Conservation (phyloP, 2,329 filamentous ascomycete genomes). For the Eurotiales sp. region DNA sequence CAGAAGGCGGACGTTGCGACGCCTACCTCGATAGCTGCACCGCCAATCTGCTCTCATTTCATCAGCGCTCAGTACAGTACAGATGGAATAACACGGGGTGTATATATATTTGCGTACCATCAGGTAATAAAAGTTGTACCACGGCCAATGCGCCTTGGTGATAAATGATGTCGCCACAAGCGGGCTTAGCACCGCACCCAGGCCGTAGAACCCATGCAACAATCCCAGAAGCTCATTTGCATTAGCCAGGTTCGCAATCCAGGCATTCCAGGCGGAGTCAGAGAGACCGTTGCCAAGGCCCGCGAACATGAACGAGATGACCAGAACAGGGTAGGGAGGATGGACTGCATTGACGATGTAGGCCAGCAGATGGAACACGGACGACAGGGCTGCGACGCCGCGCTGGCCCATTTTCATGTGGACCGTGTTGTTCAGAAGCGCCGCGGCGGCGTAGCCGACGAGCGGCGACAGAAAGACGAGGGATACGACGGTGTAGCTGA, state of each 20-base stretch:
- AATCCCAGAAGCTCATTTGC: slow-evolving; percentile 70
- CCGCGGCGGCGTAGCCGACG: slow-evolving; percentile 45
- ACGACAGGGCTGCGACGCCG: slow-evolving; percentile 64
- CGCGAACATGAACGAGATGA: slow-evolving; percentile 61
- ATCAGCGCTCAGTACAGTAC: no score
- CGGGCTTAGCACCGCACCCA: slow-evolving; percentile 65
- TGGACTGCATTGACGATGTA: slow-evolving; percentile 56
- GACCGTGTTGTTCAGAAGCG: slow-evolving; percentile 42
- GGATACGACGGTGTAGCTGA: slow-evolving; percentile 48
- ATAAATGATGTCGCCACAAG: slow-evolving; percentile 70
- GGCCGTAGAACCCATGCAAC: slow-evolving; percentile 66
- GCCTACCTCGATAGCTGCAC: slow-evolving; percentile 55
- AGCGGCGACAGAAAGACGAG: slow-evolving; percentile 49
- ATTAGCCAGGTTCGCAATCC: slow-evolving; percentile 67
- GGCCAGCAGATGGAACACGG: slow-evolving; percentile 33
- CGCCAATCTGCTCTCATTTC: slow-evolving; percentile 7
- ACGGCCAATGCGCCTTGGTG: slow-evolving; percentile 56
- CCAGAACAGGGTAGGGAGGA: slow-evolving; percentile 65
- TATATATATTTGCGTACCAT: no score
- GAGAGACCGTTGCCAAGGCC: slow-evolving; percentile 68
- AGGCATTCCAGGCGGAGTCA: slow-evolving; percentile 55
- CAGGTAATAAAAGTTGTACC: slow-evolving; percentile 74
- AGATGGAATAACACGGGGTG: no score
- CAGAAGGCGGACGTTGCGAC: slow-evolving; percentile 17
- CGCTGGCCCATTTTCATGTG: slow-evolving; percentile 58